Base-by-base conservation (phyloP, 768 basidiomycete genomes). In the Sporobolomyces pararoseus region DNA sequence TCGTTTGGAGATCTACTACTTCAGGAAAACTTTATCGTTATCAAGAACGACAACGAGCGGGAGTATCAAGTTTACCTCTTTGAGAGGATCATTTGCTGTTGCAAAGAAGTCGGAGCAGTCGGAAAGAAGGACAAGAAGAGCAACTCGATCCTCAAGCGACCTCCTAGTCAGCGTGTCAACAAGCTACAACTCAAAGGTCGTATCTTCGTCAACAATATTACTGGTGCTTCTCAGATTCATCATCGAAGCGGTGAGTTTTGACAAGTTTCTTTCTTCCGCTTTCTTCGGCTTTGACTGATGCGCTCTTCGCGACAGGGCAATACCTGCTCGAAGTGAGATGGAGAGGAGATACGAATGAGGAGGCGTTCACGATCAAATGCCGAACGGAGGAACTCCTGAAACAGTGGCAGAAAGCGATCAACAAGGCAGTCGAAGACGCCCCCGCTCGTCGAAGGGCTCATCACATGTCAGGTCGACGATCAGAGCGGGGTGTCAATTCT, bases 41-140 rank as follows among this genome's bases (percentile, higher is more conserved):
- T 89, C 76, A 99, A 98, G 81, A 89, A 88, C 57, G 93, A 94
- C 68, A 89, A 93, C 76, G 93, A 97, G 79, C 86, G 96, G 75
- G 96, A 99, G 80, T 98, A 98, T 77, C 92, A 95, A 75, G 94
- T 99, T 66, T 99, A 97, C 84, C 83, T 99, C 42, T 99, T 99
- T 75, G 94, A 98, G 82, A 92, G 92, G 82, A 99, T 99, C 80
- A 92, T 99, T 74, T 85, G 98, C 27, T 99, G 96, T 81, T 98
- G 96, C 84, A 98, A 98, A 79, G 96, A 98, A 79, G 88, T 89
- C 9, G 82, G 83, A 42, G 86, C 84, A 70, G 83, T 84, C 47
- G 79, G 77, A 65, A 86, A 85, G 79, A 90, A 91, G 80, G 82
- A 82, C 46, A 83, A 84, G 75, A 97, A 97, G 83, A 92, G 84